Percentiles rank a stretch among this genome's conserved stretches.
Conservation (phyloP, 2,329 filamentous ascomycete species). For the Cladosporium cucumerinum region DNA sequence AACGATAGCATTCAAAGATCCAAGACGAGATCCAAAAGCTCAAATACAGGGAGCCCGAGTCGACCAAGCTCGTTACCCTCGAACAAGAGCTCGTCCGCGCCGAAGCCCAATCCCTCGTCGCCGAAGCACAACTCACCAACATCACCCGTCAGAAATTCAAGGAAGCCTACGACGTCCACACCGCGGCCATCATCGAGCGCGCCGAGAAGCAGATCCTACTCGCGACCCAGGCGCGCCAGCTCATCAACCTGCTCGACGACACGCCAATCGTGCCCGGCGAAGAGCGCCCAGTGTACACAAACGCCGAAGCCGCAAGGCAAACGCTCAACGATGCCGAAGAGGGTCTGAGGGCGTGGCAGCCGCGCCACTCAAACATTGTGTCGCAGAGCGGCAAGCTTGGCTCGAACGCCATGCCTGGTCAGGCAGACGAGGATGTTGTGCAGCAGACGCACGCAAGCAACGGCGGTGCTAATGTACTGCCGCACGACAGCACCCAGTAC, state of each 20-base stretch:
- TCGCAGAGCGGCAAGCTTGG: slow-evolving; percentile 49
- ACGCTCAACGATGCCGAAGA: slow-evolving; percentile 90
- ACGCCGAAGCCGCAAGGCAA: slow-evolving; percentile 68
- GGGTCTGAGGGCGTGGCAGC: slow-evolving; percentile 73
- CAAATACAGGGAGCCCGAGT: slow-evolving; percentile 88
- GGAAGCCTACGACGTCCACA: slow-evolving; percentile 85
- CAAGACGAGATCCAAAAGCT: slow-evolving; percentile 87
- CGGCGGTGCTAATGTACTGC: background rate
- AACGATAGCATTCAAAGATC: slow-evolving; percentile 47
- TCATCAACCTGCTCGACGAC: slow-evolving; percentile 84
- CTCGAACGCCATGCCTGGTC: slow-evolving; percentile 42
- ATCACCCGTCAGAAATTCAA: slow-evolving; percentile 94
- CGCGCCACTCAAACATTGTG: slow-evolving; percentile 53
- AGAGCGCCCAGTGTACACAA: slow-evolving; percentile 63
- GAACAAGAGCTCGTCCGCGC: slow-evolving; percentile 96
- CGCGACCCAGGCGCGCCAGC: slow-evolving; percentile 80
- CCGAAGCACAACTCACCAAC: slow-evolving; percentile 94
- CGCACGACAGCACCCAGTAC: slow-evolving; percentile 6
- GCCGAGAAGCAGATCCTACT: slow-evolving; percentile 96
- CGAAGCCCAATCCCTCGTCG: slow-evolving; percentile 92
- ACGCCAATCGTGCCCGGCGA: slow-evolving; percentile 86
- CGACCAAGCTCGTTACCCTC: slow-evolving; percentile 72
- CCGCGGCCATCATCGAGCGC: slow-evolving; percentile 87
- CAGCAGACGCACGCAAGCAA: background rate
- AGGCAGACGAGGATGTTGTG: background rate